phyloP scores from a whole-genome alignment of 169 alveolate species.

The Plasmodium sp. region DNA sequence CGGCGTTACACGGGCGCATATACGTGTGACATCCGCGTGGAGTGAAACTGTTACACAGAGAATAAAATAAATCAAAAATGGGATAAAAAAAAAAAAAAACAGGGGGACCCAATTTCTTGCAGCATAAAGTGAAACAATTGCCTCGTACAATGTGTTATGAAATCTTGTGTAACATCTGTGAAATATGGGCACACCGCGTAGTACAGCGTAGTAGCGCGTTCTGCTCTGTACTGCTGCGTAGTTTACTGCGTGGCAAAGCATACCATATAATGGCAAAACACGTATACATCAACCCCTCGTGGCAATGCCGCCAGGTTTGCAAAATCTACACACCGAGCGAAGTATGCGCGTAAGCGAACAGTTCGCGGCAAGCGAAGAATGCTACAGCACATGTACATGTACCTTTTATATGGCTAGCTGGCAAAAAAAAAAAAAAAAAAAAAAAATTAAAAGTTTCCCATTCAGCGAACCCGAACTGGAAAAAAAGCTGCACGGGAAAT shows the following conservation, averaged over 20 bases:
- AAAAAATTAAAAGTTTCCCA: neutral
- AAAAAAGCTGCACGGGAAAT: neutral
- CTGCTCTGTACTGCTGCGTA: neutral
- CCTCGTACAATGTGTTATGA: neutral
- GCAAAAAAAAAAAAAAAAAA: constrained; percentile 6
- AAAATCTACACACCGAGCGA: constrained; percentile 16
- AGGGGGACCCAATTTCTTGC: neutral
- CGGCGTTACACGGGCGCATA: neutral
- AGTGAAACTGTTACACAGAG: neutral
- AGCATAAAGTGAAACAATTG: neutral
- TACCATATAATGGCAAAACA: neutral
- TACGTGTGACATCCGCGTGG: neutral
- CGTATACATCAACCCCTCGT: neutral
- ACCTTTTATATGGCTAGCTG: neutral
- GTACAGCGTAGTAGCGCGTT: neutral
- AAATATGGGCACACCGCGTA: neutral
- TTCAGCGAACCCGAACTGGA: neutral
- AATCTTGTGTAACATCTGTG: neutral
- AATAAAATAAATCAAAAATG: neutral
- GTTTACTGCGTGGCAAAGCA: neutral
- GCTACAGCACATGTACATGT: neutral
- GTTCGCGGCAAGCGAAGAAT: neutral
- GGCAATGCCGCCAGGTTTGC: neutral
- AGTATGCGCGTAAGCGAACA: neutral
- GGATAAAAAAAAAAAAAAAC: neutral